A percentile compares a stretch with the other conserved stretches of the same genome.
Evolutionary conservation across 768 basidiomycete species (phyloP).

Genomic region (Podaxis sp.): DNA sequence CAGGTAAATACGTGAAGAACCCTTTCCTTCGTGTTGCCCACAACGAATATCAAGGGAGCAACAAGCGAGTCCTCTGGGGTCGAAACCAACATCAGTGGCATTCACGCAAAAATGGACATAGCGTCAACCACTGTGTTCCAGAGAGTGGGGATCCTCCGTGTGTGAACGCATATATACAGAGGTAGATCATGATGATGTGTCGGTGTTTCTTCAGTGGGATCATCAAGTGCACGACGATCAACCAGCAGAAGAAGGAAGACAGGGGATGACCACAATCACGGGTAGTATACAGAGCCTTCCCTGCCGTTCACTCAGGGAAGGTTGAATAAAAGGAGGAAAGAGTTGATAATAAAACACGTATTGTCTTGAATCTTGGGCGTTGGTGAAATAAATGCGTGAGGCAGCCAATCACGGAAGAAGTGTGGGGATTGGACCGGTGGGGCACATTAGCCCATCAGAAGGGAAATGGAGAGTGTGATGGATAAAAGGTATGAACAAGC

Average conservation of each 20-base stretch:
- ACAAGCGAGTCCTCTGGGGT: neutral
- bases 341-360: conserved; percentile 13
- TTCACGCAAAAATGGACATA: neutral
- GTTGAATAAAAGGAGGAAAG: neutral
- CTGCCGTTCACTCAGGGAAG: neutral
- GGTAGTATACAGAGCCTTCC: conserved; percentile 8
- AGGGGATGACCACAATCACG: neutral
- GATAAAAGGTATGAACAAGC: conserved; percentile 4
- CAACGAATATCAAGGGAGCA: neutral
- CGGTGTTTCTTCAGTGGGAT: neutral
- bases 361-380: conserved; percentile 10
- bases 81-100: neutral
- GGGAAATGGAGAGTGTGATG: neutral
- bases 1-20: conserved; percentile 2
- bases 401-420: neutral
- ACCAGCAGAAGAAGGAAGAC: neutral
- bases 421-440: neutral
- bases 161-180: conserved; percentile 1
- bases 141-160: neutral
- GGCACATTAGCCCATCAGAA: conserved; percentile 3
- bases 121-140: neutral
- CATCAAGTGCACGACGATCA: conserved; percentile 1
- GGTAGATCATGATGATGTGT: conserved; percentile 3
- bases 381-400: conserved; percentile 1
- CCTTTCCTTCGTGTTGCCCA: neutral